phyloP scores from a whole-genome alignment of 108 stramenopile species.

The Cyclostephanos invisitatus region DNA sequence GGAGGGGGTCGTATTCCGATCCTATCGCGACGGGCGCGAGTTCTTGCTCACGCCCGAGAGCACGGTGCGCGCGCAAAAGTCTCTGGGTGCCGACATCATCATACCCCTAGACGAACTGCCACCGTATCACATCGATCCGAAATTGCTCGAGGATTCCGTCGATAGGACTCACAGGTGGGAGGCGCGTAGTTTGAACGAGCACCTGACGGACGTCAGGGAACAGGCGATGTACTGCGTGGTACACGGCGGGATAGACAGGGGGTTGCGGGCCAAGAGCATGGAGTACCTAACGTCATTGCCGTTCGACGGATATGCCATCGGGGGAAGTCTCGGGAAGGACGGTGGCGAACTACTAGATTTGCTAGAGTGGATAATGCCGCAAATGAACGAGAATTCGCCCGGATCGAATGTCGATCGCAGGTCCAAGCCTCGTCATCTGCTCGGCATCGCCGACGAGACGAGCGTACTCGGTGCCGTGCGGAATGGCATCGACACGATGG shows the following conservation, averaged over 20 bases:
- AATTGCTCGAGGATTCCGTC: slow-evolving; percentile 65
- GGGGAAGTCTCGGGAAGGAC: slow-evolving; percentile 89
- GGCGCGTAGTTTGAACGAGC: slow-evolving; percentile 81
- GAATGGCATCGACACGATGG: slow-evolving; percentile 89
- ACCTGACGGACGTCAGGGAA: slow-evolving; percentile 72
- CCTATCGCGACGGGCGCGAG: slow-evolving; percentile 87
- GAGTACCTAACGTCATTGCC: slow-evolving; percentile 89
- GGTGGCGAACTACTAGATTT: slow-evolving; percentile 84
- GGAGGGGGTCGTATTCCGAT: slow-evolving; percentile 85
- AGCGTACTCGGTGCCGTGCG: slow-evolving; percentile 75
- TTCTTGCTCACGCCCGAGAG: slow-evolving; percentile 89
- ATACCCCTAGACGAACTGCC: slow-evolving; percentile 94
- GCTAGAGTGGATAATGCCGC: slow-evolving; percentile 87
- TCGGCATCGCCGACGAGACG: slow-evolving; percentile 93
- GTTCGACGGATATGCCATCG: slow-evolving; percentile 94
- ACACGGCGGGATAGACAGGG: slow-evolving; percentile 88
- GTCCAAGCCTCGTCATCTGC: slow-evolving; percentile 85
- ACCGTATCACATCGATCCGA: slow-evolving; percentile 82
- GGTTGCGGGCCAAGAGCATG: slow-evolving; percentile 73
- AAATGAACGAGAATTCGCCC: slow-evolving; percentile 57
- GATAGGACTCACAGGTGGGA: slow-evolving; percentile 93
- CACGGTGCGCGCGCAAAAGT: slow-evolving; percentile 89
- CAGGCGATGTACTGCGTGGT: slow-evolving; percentile 95
- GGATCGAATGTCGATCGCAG: slow-evolving; percentile 38
- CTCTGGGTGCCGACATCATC: slow-evolving; percentile 92